phyloP scores from a whole-genome alignment of 441 rosid species.

The Euphorbia celastroides region DNA sequence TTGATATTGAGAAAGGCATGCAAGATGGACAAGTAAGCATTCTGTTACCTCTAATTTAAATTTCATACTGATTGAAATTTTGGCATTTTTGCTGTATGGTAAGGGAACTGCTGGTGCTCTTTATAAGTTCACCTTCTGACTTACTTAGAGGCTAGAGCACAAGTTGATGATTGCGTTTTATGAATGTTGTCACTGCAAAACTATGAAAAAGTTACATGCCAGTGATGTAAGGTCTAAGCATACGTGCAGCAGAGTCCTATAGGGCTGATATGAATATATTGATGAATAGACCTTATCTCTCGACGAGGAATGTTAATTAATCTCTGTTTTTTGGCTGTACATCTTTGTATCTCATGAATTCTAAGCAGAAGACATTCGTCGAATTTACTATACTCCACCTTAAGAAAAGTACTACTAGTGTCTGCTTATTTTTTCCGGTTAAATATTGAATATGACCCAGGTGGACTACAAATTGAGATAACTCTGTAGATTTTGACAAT shows the following conservation, averaged over 20 bases:
- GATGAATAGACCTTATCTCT: neutral
- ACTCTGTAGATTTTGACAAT: neutral
- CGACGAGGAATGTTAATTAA: too few relatives aligned
- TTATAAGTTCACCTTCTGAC: neutral
- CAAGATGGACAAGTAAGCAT: constrained; percentile 87
- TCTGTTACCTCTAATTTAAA: neutral
- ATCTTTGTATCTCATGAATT: neutral
- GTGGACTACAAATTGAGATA: neutral
- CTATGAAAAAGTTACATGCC: neutral
- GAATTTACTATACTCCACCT: neutral
- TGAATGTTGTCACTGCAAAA: neutral
- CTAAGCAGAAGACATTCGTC: neutral
- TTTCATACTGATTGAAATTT: neutral
- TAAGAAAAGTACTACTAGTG: neutral
- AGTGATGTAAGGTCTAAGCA: neutral
- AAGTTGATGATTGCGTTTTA: neutral
- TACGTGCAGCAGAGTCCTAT: neutral
- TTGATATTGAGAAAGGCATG: constrained; percentile 98
- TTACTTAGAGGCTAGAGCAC: neutral
- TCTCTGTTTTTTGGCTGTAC: neutral
- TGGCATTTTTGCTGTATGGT: neutral
- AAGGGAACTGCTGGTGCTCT: neutral
- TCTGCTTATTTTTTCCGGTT: neutral
- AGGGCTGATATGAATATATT: neutral
- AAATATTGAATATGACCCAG: neutral